Base-by-base conservation (phyloP, 2,329 filamentous ascomycete genomes). In the Amauroascus niger region DNA sequence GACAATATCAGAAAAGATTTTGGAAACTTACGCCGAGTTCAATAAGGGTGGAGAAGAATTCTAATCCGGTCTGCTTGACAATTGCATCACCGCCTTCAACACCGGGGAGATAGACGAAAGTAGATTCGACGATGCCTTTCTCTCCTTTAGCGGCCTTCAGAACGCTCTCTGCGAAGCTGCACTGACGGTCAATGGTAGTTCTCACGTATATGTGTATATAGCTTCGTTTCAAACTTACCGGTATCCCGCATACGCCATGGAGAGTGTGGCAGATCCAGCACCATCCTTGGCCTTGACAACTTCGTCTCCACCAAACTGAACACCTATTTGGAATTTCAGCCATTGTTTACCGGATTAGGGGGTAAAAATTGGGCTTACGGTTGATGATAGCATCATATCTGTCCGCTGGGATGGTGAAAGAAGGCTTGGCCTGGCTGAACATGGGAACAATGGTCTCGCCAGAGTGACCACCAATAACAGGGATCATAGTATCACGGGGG, bases 231-330 rank as follows among this genome's bases (percentile, higher is more conserved):
- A 39, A 55, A 66, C 78, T 61, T 74, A 90, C 86, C 88, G 86
- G 82, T 84, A 97, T 62, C 93, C 93, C 62, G 93, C 93, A 70
- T 89, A 94, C 57, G 89, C 89, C 89, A 95, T 95, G 64, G 88
- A 95, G 52, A 95, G 80, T 56, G 89, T 95, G 61, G 89, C 89
- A 57, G 88, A 94, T 60, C 89, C 89, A 67, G 84, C 83, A 66
- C 89, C 89, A 61, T 93, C 87, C 82, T 95, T 95, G 69, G 89
- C 89, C 79, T 91, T 84, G 71, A 95, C 89, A 59, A 95, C 89
- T 77, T 95, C 89, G 64, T 98, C 93, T 78, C 93, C 93, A 70
- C 93, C 93, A 64, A 96, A 97, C 74, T 98, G 93, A 55, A 97
- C 87, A 63, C 80, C 79, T 82, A 60, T 35, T 39, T 9, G 14